These are phyloP conservation scores for Lactarius hatsudake DNA, from an alignment of 768 basidiomycete species.

Conservation along the genomic window DNA sequence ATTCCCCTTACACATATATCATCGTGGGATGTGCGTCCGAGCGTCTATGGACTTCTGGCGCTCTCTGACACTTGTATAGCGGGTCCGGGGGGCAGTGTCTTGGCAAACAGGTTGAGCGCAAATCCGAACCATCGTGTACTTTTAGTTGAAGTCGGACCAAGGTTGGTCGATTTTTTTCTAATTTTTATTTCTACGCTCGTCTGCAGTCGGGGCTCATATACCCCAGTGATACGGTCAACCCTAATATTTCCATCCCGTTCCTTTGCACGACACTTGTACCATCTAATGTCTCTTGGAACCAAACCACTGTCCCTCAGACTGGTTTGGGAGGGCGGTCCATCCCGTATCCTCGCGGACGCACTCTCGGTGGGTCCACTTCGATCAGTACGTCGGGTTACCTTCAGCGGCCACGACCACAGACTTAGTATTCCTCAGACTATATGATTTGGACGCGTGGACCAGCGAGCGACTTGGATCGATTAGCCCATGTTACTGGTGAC, in stretches of 20 bases:
- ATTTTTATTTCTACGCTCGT: background rate
- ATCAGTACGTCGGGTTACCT: constrained; percentile 23
- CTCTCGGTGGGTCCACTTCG: constrained; percentile 26
- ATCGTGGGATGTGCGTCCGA: no score
- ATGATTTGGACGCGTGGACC: constrained; percentile 25
- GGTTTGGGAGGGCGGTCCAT: constrained; percentile 19
- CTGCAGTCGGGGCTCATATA: background rate
- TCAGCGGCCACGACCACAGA: background rate
- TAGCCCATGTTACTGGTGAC: constrained; percentile 23
- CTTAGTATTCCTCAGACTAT: constrained; percentile 5
- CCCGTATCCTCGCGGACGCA: constrained; percentile 25
- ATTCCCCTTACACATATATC: no score
- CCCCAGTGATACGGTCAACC: background rate
- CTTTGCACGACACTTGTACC: constrained; percentile 9
- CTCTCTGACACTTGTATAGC: no score
- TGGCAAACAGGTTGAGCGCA: constrained; percentile 22
- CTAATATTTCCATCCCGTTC: constrained; percentile 7
- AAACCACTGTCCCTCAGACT: constrained; percentile 25
- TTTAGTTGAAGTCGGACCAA: constrained; percentile 27
- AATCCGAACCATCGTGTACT: constrained; percentile 18
- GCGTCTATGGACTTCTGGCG: no score
- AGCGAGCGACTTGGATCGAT: constrained; percentile 27
- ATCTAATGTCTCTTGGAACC: constrained; percentile 27
- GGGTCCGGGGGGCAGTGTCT: no score
- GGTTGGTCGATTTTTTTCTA: constrained; percentile 31